phyloP scores from a whole-genome alignment of 768 basidiomycete species.

The Mycena maculata region DNA sequence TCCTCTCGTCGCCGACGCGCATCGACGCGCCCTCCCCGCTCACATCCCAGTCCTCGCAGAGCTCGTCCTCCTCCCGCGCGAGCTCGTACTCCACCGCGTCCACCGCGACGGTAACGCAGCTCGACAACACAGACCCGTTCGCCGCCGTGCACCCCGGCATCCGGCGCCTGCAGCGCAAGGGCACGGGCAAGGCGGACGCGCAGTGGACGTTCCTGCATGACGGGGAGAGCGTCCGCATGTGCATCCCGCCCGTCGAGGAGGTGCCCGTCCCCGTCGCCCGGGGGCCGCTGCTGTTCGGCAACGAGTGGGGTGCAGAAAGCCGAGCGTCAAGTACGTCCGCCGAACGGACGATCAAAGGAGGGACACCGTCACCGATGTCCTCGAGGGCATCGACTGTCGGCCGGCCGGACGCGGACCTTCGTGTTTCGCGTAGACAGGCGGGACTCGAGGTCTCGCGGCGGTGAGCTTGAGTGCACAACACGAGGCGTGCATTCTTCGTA shows the following conservation, averaged over 20 bases:
- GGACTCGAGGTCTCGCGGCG: not conserved
- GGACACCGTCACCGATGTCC: not conserved
- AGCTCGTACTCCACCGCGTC: not conserved
- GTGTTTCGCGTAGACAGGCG: not conserved
- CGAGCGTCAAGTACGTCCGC: not conserved
- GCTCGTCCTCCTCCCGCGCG: not conserved
- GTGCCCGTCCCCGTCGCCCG: not conserved
- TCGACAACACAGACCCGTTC: not conserved
- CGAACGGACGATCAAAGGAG: not conserved
- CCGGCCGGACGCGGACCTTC: not conserved
- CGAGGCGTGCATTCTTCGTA: not conserved
- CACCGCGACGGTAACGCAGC: not conserved
- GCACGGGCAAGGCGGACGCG: not conserved
- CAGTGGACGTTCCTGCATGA: conserved; percentile 4
- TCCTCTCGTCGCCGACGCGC: conserved; percentile 13
- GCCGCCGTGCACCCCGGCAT: conserved; percentile 16
- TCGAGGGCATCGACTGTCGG: not conserved
- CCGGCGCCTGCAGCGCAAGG: conserved; percentile 5
- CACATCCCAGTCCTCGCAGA: not conserved
- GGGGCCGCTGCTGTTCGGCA: not conserved
- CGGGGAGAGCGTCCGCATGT: conserved; percentile 12
- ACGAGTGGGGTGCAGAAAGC: conserved; percentile 9
- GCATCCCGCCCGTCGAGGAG: not conserved
- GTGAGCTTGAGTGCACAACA: not conserved
- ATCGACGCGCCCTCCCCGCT: conserved; percentile 10